phyloP scores from a whole-genome alignment of 75 land plant genomes.

The Pinus albicaulis region DNA sequence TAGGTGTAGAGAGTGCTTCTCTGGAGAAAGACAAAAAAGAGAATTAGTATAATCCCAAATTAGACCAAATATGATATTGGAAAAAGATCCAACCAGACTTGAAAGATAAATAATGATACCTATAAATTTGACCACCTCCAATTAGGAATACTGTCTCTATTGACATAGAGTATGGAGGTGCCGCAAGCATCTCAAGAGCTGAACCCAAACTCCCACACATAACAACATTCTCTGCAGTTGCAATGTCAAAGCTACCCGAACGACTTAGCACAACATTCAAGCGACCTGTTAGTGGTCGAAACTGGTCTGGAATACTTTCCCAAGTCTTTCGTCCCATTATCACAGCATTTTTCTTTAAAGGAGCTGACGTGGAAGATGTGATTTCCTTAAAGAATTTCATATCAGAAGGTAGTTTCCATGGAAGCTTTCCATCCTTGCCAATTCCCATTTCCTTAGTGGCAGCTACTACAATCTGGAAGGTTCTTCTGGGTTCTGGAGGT shows the following conservation, averaged over 20 bases:
- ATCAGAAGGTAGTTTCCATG: slow-evolving; percentile 90
- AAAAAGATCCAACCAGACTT: background rate
- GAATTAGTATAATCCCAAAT: background rate
- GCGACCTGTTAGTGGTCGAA: slow-evolving; percentile 83
- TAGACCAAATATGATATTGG: background rate
- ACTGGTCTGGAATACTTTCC: slow-evolving; percentile 79
- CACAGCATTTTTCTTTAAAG: slow-evolving; percentile 83
- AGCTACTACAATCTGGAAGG: slow-evolving; percentile 87
- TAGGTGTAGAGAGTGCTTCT: slow-evolving; percentile 73
- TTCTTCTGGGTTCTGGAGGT: slow-evolving; percentile 32
- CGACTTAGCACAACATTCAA: slow-evolving; percentile 91
- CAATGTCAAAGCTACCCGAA: slow-evolving; percentile 48
- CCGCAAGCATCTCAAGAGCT: slow-evolving; percentile 73
- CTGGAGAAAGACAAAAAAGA: slow-evolving; percentile 31
- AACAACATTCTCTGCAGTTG: slow-evolving; percentile 51
- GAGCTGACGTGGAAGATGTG: slow-evolving; percentile 50
- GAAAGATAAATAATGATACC: slow-evolving; percentile 27
- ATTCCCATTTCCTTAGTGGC: slow-evolving; percentile 81
- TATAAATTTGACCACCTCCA: slow-evolving; percentile 87
- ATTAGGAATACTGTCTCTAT: slow-evolving; percentile 89
- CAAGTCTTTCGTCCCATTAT: slow-evolving; percentile 94
- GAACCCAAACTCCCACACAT: slow-evolving; percentile 65
- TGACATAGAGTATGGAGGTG: slow-evolving; percentile 56
- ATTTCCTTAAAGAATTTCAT: slow-evolving; percentile 80
- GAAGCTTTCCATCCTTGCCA: slow-evolving; percentile 83